Base-by-base conservation (phyloP, 371 early-diverging fungal genomes). In the Spraguea lophii region DNA sequence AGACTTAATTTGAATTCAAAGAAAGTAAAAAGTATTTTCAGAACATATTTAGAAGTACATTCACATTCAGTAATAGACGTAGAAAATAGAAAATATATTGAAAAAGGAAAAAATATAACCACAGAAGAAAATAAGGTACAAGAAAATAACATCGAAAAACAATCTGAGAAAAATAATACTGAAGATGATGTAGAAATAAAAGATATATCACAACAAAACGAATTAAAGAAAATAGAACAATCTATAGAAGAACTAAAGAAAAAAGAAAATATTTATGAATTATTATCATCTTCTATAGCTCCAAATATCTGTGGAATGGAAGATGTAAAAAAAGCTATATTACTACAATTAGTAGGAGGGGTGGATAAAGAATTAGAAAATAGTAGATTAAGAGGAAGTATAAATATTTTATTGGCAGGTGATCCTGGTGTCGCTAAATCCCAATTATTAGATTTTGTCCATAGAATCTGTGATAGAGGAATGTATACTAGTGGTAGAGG, bases 401-500 rank as follows among this genome's bases (percentile, higher is more conserved):
- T 73, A 35, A 70, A 73, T 47, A 54, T 73, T 23, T 49, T 73
- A 10, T 57, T 73, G 15, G 69, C 69, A 43, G 66, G 64, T 20
- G 71, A 71, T 45, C 71, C 71, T 26, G 71, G 71, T 20, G 65
- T 71, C 12, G 59, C 71, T 10, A 71, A 71, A 39, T 55, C 56
- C 20, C 71, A 71, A 52, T 54, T 71, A 24, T 56, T 74, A 59
- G 42, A 49, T 50, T 53, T 59, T 44, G 87, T 90, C 15, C 88
- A 93, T 69, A 77, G 82, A 61, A 78, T 93, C 57, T 80, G 88
- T 3, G 92, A 93, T 16, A 80, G 94, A 54, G 94, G 95, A 46
- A 80, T 95, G 13, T 95, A 94, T 68, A 97, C 99, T 0, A 85
- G 88, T 16, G 99, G 99, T 52, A 89, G 90, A 67, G 99, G 99